Conservation (phyloP, 148 eudicot species). For the Fagopyrum tataricum region DNA sequence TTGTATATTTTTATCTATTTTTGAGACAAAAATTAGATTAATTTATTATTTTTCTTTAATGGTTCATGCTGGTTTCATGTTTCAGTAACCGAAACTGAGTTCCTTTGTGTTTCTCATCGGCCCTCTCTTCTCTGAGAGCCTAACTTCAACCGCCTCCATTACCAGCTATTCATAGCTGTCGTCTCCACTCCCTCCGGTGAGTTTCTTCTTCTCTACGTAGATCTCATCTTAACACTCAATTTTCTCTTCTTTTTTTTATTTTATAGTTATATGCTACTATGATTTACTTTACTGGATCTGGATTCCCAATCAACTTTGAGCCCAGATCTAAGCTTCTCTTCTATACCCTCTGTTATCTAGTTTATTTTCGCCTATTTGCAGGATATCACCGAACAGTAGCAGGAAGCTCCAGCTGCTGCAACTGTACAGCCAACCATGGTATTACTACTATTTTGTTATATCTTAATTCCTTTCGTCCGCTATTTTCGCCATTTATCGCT, state of each 20-base stretch:
- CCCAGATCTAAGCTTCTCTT: conserved; percentile 1
- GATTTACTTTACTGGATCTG: conserved; percentile 1
- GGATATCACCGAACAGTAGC: neutral
- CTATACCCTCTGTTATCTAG: neutral
- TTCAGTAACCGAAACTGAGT: neutral
- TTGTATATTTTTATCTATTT: too few species aligned
- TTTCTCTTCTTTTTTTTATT: neutral
- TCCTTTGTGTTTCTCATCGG: neutral
- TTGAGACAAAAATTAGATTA: too few species aligned
- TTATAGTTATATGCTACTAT: neutral
- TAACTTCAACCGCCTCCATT: neutral
- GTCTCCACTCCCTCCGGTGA: conserved; percentile 1
- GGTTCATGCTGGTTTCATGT: neutral
- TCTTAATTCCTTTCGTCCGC: neutral
- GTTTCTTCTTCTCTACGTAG: conserved; percentile 2
- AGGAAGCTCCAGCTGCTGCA: neutral
- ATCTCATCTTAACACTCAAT: neutral
- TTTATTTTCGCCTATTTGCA: neutral
- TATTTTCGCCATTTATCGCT: neutral
- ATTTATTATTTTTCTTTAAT: too few species aligned
- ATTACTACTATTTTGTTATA: neutral
- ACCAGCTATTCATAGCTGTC: neutral
- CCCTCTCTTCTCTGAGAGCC: neutral
- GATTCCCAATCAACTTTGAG: neutral
- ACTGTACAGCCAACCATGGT: conserved; percentile 5